Conservation (phyloP, 1,284 basidiomycete species). For the Cutaneotrichosporon cyanovorans region DNA sequence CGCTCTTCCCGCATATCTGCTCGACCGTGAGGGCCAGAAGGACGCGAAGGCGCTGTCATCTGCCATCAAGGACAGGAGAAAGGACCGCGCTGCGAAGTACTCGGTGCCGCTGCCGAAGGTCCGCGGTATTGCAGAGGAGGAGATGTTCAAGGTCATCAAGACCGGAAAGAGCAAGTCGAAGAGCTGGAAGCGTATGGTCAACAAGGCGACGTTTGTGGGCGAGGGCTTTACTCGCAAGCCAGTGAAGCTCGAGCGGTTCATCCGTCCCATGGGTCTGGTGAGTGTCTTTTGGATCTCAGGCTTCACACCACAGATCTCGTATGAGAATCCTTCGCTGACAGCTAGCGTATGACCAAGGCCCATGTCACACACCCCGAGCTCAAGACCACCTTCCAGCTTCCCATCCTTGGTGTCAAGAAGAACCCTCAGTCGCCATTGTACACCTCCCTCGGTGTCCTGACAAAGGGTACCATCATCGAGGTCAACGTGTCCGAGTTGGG, state of each 20-base stretch:
- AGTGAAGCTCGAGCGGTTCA: constrained; percentile 97
- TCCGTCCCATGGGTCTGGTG: constrained; percentile 85
- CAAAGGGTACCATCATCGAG: constrained; percentile 97
- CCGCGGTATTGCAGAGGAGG: constrained; percentile 95
- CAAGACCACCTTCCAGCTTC: constrained; percentile 97
- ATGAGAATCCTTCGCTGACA: constrained; percentile 22
- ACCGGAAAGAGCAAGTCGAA: constrained; percentile 96
- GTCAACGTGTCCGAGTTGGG: constrained; percentile 97
- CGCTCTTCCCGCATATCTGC: constrained; percentile 85
- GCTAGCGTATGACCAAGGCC: constrained; percentile 52
- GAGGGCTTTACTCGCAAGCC: constrained; percentile 98
- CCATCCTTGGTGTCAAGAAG: constrained; percentile 98
- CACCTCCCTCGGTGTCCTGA: constrained; percentile 81
- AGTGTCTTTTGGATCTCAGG: no score
- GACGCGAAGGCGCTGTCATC: constrained; percentile 96
- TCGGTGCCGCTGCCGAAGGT: constrained; percentile 95
- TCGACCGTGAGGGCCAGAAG: constrained; percentile 94
- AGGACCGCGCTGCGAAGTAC: constrained; percentile 98
- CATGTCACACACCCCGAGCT: constrained; percentile 59
- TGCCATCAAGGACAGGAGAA: constrained; percentile 97
- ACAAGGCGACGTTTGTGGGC: constrained; percentile 97
- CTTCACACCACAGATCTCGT: background rate
- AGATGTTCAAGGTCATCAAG: constrained; percentile 99
- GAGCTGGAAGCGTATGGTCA: constrained; percentile 99
- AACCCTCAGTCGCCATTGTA: constrained; percentile 99